phyloP scores from a whole-genome alignment of 345 rosid species.

The Litchi chinensis region DNA sequence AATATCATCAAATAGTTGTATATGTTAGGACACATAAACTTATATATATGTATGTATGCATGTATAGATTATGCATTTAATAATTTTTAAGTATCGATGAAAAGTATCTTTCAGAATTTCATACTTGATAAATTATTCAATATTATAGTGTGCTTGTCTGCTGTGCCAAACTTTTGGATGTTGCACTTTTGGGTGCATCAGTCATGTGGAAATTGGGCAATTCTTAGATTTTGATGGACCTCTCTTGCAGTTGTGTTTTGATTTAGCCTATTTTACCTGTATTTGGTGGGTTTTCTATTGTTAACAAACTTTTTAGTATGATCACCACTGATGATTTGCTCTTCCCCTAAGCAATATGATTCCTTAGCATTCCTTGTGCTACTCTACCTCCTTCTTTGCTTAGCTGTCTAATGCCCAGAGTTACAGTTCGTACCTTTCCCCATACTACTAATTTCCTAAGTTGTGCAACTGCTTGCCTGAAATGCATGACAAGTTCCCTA shows the following conservation, averaged over 20 bases:
- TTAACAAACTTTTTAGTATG: not conserved
- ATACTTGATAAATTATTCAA: not conserved
- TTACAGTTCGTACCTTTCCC: no score
- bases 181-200: not conserved
- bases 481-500: no score
- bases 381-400: not conserved
- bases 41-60: no score
- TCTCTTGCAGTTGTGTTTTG: not conserved
- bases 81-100: not conserved
- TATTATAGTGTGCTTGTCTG: not conserved
- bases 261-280: not conserved
- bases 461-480: no score
- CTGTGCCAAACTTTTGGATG: not conserved
- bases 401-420: not conserved
- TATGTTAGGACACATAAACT: not conserved
- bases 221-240: not conserved
- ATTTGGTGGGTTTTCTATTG: not conserved
- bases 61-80: not conserved
- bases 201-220: not conserved
- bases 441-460: no score
- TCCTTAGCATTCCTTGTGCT: not conserved
- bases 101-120: constrained; percentile 8
- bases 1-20: not conserved
- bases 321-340: not conserved
- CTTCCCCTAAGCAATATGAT: not conserved